Evolutionary conservation across 176 grass and related monocot species (phyloP), one percentile per base, ranked within the genome.

Genomic region (Hordeum marinum): DNA sequence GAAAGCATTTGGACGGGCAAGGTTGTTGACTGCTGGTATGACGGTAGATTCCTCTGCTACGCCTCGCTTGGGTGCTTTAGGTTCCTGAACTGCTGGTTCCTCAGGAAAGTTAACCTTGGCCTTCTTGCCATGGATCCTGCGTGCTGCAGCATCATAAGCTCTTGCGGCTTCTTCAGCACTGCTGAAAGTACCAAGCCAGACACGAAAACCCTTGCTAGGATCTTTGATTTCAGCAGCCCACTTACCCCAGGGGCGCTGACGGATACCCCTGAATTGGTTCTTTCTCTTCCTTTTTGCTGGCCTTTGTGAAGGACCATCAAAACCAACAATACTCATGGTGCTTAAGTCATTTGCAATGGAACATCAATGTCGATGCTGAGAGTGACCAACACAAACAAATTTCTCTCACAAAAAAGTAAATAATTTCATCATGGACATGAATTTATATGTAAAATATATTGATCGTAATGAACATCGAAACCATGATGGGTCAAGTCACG

Each of bases 211-310:
- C 83, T 96, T 99, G 20, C 84, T 81, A 83, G 96, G 96, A 85
- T 99, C 93, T 87, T 91, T 90, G 46, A 99, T 99, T 85, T 99
- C 96, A 95, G 96, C 96, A 78, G 96, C 96, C 96, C 96, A 98
- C 81, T 98, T 98, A 57, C 96, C 96, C 96, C 88, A 99, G 52
- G 93, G 93, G 66, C 96, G 91, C 25, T 96, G 91, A 41, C 93
- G 91, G 88, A 96, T 99, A 64, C 96, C 93, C 68, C 91, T 89
- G 82, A 86, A 92, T 69, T 84, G 91, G 42, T 96, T 99, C 90
- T 96, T 99, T 84, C 93, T 94, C 84, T 92, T 99, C 73, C 96
- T 91, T 68, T 94, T 96, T 25, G 80, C 58, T 32, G 86, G 86
- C 42, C 32, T 90, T 87, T 80, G 76, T 37, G 87, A 88, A 88